phyloP scores from a whole-genome alignment of 2,329 filamentous ascomycete genomes.

The Penicillium sp. region DNA sequence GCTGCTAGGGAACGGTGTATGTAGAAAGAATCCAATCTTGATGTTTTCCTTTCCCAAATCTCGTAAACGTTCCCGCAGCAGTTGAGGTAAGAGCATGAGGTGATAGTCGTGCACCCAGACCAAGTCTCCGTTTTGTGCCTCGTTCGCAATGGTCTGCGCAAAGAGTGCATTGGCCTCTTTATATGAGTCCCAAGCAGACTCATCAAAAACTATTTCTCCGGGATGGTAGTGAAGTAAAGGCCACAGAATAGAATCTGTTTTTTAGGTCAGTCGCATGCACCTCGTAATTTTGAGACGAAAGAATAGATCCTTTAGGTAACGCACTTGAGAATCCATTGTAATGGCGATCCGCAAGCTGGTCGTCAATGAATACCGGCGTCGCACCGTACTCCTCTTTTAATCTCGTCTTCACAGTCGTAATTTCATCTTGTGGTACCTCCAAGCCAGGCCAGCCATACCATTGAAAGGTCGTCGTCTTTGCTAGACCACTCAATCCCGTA shows the following conservation, averaged over 20 bases:
- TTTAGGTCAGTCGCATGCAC: not conserved
- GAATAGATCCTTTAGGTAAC: conserved; percentile 25
- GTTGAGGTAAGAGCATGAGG: conserved; percentile 90
- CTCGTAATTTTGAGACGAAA: not conserved
- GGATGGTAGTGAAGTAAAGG: conserved; percentile 98
- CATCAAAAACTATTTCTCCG: conserved; percentile 96
- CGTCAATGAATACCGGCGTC: conserved; percentile 82
- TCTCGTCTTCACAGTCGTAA: conserved; percentile 64
- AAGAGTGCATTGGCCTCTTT: conserved; percentile 89
- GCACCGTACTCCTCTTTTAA: conserved; percentile 80
- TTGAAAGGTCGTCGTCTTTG: conserved; percentile 85
- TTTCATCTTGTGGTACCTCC: conserved; percentile 78
- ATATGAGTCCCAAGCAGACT: conserved; percentile 90
- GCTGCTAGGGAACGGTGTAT: conserved; percentile 94
- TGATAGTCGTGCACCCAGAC: conserved; percentile 99
- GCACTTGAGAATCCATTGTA: conserved; percentile 95
- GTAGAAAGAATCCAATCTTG: conserved; percentile 97
- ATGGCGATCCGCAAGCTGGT: conserved; percentile 84
- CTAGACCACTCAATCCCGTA: conserved; percentile 80
- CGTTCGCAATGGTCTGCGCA: conserved; percentile 77
- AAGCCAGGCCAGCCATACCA: conserved; percentile 97
- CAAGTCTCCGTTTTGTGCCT: conserved; percentile 88
- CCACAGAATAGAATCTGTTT: conserved; percentile 89
- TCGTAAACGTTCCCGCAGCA: conserved; percentile 88
- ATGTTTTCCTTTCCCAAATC: conserved; percentile 72